These are phyloP conservation scores for Mycena indigotica DNA, from an alignment of 768 basidiomycete species.

Conservation along the genomic window DNA sequence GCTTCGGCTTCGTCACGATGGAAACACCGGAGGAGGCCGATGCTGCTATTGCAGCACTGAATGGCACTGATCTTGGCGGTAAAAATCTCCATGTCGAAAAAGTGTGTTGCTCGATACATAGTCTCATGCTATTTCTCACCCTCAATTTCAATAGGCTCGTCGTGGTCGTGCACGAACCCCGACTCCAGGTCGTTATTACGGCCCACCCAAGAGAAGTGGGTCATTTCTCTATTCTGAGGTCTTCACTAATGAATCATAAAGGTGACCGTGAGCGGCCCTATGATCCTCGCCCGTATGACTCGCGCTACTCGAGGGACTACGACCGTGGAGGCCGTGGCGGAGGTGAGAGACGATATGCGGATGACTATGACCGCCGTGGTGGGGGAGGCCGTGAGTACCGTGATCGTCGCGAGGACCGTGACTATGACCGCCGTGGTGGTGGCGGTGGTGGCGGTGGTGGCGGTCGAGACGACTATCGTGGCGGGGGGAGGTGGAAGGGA, in stretches of 20 bases:
- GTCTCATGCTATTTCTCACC: neutral
- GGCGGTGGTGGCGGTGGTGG: neutral
- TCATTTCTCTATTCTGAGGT: neutral
- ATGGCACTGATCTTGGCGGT: constrained; percentile 83
- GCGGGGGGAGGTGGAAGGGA: neutral
- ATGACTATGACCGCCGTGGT: constrained; percentile 5
- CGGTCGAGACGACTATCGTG: neutral
- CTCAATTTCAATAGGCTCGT: constrained; percentile 59
- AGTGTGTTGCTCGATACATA: constrained; percentile 40
- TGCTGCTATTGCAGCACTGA: constrained; percentile 83
- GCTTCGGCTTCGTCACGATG: constrained; percentile 82
- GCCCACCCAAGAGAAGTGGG: constrained; percentile 81
- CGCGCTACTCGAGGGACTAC: constrained; percentile 6
- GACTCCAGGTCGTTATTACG: constrained; percentile 94
- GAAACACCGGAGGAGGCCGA: constrained; percentile 83
- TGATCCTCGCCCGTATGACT: constrained; percentile 8
- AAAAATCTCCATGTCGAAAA: constrained; percentile 89
- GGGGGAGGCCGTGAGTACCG: neutral
- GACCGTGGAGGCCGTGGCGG: neutral
- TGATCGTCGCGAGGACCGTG: neutral
- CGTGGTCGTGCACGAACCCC: constrained; percentile 89
- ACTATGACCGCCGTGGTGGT: neutral
- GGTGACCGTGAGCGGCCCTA: neutral
- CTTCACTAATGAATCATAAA: neutral
- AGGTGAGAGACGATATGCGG: neutral